phyloP scores from a whole-genome alignment of 2,329 filamentous ascomycete genomes.

The Ophiostoma fasciatum region DNA sequence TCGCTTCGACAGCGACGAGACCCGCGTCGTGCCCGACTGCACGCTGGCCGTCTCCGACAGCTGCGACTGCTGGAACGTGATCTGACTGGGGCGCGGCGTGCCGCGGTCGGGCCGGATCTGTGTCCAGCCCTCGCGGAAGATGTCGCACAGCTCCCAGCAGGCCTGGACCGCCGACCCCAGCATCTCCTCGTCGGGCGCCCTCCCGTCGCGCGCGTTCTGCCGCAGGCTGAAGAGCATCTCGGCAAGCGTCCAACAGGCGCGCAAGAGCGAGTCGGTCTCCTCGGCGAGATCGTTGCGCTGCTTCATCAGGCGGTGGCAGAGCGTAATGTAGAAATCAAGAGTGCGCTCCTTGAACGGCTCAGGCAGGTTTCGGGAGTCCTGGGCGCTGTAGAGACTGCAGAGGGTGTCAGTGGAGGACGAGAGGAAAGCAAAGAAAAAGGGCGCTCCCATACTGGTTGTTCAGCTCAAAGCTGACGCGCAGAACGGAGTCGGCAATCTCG shows the following conservation, averaged over 20 bases:
- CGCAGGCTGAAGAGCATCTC: conserved; percentile 88
- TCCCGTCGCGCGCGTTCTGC: conserved; percentile 63
- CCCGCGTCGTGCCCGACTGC: conserved; percentile 18
- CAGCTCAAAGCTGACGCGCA: conserved; percentile 85
- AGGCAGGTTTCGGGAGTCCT: conserved; percentile 63
- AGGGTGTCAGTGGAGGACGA: not conserved
- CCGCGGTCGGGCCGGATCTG: conserved; percentile 74
- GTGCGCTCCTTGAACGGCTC: conserved; percentile 81
- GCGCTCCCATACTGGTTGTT: conserved; percentile 58
- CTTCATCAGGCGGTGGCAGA: conserved; percentile 95
- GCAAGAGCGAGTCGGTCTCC: conserved; percentile 71
- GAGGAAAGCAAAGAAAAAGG: not conserved
- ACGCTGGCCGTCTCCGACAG: conserved; percentile 23
- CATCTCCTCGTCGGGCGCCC: conserved; percentile 63
- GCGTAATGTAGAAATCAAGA: conserved; percentile 82
- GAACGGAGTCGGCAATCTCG: conserved; percentile 67
- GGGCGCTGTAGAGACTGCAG: conserved; percentile 66
- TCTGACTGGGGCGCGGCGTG: conserved; percentile 69
- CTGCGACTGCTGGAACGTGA: conserved; percentile 47
- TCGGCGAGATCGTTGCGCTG: conserved; percentile 64
- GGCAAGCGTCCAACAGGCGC: conserved; percentile 78
- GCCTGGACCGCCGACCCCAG: conserved; percentile 79
- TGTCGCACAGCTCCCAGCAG: conserved; percentile 87
- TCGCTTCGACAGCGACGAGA: conserved; percentile 34
- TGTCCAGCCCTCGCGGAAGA: conserved; percentile 86